Conservation (phyloP, 2,329 filamentous ascomycete species). For the Metarhizium album region DNA sequence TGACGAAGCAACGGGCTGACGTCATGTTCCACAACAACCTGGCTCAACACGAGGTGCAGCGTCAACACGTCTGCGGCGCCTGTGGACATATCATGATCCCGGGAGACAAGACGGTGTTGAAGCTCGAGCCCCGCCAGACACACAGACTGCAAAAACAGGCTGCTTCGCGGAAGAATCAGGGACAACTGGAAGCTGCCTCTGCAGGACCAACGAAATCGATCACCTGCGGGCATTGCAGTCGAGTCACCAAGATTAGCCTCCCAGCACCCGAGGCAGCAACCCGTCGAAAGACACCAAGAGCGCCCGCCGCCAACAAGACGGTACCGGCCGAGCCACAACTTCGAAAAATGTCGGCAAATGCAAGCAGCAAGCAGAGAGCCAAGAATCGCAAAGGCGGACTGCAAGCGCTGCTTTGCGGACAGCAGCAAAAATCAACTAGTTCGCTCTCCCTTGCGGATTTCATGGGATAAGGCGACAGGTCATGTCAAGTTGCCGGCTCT, state of each 20-base stretch:
- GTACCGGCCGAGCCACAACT: constrained; percentile 6
- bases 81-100: constrained; percentile 52
- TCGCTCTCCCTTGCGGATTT: constrained; percentile 46
- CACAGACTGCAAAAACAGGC: neutral
- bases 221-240: constrained; percentile 34
- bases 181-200: neutral
- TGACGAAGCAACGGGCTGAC: constrained; percentile 43
- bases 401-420: constrained; percentile 49
- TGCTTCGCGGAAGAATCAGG: neutral
- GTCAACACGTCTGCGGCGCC: constrained; percentile 43
- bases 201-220: constrained; percentile 15
- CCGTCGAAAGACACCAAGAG: constrained; percentile 14
- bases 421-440: constrained; percentile 32
- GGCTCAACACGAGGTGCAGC: constrained; percentile 34
- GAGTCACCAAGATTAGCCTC: constrained; percentile 30
- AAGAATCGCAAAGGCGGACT: constrained; percentile 55
- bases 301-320: constrained; percentile 12
- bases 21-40: constrained; percentile 38
- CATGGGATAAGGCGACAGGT: constrained; percentile 18
- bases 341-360: constrained; percentile 32
- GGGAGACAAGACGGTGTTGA: constrained; percentile 33
- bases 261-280: constrained; percentile 24
- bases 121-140: constrained; percentile 21
- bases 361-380: constrained; percentile 53
- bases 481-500: neutral